Evolutionary conservation across 768 basidiomycete species (phyloP).

Genomic region (Termitomyces sp.): DNA sequence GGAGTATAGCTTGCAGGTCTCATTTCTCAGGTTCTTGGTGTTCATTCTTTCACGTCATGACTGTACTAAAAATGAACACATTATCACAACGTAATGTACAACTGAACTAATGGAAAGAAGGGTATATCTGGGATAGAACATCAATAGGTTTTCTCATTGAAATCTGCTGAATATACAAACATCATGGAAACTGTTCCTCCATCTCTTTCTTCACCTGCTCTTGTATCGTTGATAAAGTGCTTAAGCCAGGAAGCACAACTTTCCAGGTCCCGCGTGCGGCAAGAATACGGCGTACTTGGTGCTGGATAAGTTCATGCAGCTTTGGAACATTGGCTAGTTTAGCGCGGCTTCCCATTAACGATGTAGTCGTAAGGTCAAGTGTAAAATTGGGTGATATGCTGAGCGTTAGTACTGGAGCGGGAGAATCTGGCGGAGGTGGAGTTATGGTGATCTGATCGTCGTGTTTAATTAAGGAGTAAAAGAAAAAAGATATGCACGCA

Average conservation of each 20-base stretch:
- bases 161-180: background rate
- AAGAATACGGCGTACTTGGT: constrained; percentile 68
- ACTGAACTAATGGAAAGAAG: background rate
- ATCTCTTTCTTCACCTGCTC: constrained; percentile 30
- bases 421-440: constrained; percentile 49
- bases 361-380: constrained; percentile 82
- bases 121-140: background rate
- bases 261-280: constrained; percentile 60
- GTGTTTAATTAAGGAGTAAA: background rate
- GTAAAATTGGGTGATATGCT: constrained; percentile 82
- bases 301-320: constrained; percentile 88
- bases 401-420: constrained; percentile 59
- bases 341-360: constrained; percentile 93
- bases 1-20: constrained; percentile 31
- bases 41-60: background rate
- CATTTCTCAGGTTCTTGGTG: background rate
- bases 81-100: constrained; percentile 4
- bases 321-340: constrained; percentile 97
- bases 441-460: constrained; percentile 49
- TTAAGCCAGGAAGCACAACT: constrained; percentile 60
- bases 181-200: constrained; percentile 17
- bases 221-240: constrained; percentile 26
- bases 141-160: background rate
- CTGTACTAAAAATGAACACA: background rate
- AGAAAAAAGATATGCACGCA: constrained; percentile 22